Evolutionary conservation across 352 stramenopile species (phyloP), one percentile per base, ranked within the genome.

Genomic region (Globisporangium viniferum): DNA sequence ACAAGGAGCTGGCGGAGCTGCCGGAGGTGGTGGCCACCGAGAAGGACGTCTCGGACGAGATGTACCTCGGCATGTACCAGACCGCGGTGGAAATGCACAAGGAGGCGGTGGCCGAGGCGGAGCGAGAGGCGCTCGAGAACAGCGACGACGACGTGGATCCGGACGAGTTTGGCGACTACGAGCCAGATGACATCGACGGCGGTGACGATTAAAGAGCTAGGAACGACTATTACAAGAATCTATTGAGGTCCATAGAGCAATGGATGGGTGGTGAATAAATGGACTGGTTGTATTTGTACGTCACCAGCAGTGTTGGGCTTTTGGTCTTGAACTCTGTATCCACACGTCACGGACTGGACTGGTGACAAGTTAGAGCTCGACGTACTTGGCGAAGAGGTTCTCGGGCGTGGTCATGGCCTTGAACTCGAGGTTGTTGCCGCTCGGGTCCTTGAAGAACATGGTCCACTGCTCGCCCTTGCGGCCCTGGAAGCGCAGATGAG

Each of bases 391-490:
- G 80, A 99, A 99, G 18, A 99, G 77, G 76, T 99, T 99, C 57
- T 97, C 89, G 22, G 91, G 86, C 44, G 92, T 98, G 8, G 94
- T 98, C 97, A 99, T 99, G 59, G 95, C 94, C 76, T 99, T 99
- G 81, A 99, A 99, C 81, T 99, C 97, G 9, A 99, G 86, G 78
- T 98, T 99, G 78, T 99, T 99, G 64, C 93, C 94, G 67, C 85
- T 97, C 15, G 96, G 96, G 71, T 98, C 93, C 74, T 99, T 99
- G 82, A 99, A 99, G 78, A 99, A 99, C 97, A 99, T 99, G 41
- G 97, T 99, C 90, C 91, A 99, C 73, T 99, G 97, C 75, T 99
- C 98, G 8, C 97, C 97, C 62, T 97, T 97, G 68, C 87, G 81
- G 27, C 93, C 96, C 51, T 92, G 61, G 70, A 99, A 99, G 66